Evolutionary conservation across 257 asterid genomes (phyloP), one percentile per base, ranked within the genome.

Genomic region (Craterostigma plantagineum): DNA sequence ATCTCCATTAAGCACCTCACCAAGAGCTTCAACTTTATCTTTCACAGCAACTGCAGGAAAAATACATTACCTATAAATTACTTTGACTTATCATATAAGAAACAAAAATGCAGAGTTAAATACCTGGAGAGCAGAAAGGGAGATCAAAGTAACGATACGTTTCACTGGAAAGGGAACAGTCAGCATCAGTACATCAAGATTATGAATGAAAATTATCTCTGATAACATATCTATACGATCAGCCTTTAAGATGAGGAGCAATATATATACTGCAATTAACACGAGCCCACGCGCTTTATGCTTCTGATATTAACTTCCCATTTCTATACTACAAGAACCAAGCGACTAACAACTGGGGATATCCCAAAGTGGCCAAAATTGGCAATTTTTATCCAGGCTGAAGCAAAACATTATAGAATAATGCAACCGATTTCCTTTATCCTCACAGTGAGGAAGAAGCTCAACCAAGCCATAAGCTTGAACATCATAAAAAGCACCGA

Each of bases 101-200:
- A 12, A 23, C 14, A 15, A 15, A 37, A 46, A 14, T n/a, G 46
- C 11, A 18, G 16, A 0, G 35, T 45, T 44, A 37, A 16, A 37
- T 57, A 79, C 91, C 93, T 62, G 81, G 75, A 14, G 67, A 61
- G 46, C 93, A 79, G 47, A 79, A 79, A 9, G 93, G 91, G 40
- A 76, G 75, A 54, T 79, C 85, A 52, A 70, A 79, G 63, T 76
- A 79, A 7, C 81, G 68, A 60, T 79, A 79, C 11, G 84, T 72
- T 66, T 79, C 90, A 49, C 90, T 76, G 79, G 18, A 68, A 35
- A 23, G 30, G 30, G 6, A 23, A 23, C 2, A 23, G 30, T 23
- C 30, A 23, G 30, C 30, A 23, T 23, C 16, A 43, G 16, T 9
- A 14, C 30, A 16, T 10, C 14, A 36, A 9, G 40, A 36, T 12